Base-by-base conservation (phyloP, 139 green algal genomes). In the Asterochloris sp. region DNA sequence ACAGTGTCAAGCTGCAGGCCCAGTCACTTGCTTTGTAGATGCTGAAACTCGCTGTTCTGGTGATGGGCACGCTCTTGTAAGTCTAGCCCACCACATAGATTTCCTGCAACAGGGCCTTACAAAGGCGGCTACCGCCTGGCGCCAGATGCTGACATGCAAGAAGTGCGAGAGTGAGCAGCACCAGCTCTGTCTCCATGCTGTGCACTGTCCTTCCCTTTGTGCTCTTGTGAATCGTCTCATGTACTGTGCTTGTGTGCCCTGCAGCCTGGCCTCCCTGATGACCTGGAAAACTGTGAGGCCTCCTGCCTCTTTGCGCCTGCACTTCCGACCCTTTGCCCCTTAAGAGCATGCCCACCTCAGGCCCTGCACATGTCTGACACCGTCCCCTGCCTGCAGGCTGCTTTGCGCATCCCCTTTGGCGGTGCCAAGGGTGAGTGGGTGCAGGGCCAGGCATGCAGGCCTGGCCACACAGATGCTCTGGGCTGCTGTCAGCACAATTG, bases 371-470 rank as follows among this genome's bases (percentile, higher is more conserved):
- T 6, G 38, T 54, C 38, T 54, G 38, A 54, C 38, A 2, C 6
- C 38, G 38, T 6, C 38, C 38, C 38, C 38, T 2, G 38, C 38
- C 38, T 54, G 38, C 38, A 54, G 0, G 68, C 23, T 69, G 87
- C 98, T 13, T 92, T 98, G 91, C 93, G 98, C 84, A 93, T 99
- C 19, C 96, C 96, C 8, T 99, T 98, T 91, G 96, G 96, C 10
- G 96, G 96, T 12, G 95, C 94, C 77, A 98, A 98, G 89, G 93
- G 89, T 13, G 88, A 10, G 19, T 29, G 16, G 27, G 27, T 38
- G 67, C 78, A 68, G 64, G 17, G 73, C 38, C 26, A 47, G 75
- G 47, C 71, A 4, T 76, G 17, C 24, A 19, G 71, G 21, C 24
- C 23, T 76, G n/a, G 71, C 24, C 14, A 26, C 1, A 38, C 71